Evolutionary conservation across 2,329 filamentous ascomycete genomes (phyloP).

Genomic region (Exutisphaerella laricina): DNA sequence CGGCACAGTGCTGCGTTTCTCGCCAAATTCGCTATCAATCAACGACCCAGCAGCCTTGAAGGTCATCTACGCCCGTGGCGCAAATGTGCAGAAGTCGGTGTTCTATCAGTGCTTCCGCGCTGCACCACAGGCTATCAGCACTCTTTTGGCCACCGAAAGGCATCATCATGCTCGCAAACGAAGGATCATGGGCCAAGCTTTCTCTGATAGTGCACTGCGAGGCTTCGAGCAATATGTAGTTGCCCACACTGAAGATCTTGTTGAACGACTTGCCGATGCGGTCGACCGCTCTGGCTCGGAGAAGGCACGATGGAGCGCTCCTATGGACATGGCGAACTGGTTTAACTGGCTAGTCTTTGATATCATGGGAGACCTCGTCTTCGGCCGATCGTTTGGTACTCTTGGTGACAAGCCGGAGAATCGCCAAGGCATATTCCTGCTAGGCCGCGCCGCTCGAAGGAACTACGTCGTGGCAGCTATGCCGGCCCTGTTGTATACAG

Average conservation of each 20-base stretch:
- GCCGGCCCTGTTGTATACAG: constrained; percentile 23
- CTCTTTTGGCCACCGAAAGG: constrained; percentile 42
- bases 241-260: constrained; percentile 20
- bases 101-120: constrained; percentile 45
- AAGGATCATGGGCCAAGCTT: constrained; percentile 42
- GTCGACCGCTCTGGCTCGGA: constrained; percentile 9
- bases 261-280: constrained; percentile 11
- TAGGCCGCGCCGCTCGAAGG: constrained; percentile 41
- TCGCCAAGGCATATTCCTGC: constrained; percentile 38
- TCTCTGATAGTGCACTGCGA: constrained; percentile 33
- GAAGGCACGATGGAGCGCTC: constrained; percentile 19
- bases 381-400: constrained; percentile 34
- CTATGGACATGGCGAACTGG: constrained; percentile 23
- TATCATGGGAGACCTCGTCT: constrained; percentile 47
- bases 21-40: constrained; percentile 25
- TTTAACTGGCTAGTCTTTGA: constrained; percentile 45
- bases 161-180: constrained; percentile 42
- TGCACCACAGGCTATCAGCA: constrained; percentile 38
- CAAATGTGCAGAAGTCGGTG: constrained; percentile 46
- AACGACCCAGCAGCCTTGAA: constrained; percentile 35
- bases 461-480: constrained; percentile 38
- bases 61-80: constrained; percentile 45
- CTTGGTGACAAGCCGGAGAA: constrained; percentile 23
- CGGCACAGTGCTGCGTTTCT: constrained; percentile 23
- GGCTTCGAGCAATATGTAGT: constrained; percentile 24